Base-by-base conservation (phyloP, 805 yeast genomes). In the Candida arabinofermentans region DNA sequence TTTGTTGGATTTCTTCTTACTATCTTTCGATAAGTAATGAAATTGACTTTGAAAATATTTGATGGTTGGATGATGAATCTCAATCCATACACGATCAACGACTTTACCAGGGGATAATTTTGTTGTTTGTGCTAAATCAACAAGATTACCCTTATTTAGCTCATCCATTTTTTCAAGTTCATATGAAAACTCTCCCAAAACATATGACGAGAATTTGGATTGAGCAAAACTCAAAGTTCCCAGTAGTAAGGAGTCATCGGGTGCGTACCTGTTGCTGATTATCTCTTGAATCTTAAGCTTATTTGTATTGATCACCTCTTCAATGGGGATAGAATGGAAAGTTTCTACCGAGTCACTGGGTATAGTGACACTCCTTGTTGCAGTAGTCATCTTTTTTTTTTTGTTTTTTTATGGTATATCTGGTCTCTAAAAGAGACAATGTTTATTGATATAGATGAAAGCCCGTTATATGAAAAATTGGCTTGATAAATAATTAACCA, bases 21-120 rank as follows among this genome's bases (percentile, higher is more conserved):
- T 18, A 10, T 39, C 39, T 27, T 53, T 55, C 17, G 50, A 39
- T 4, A 57, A 23, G 9, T 43, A 38, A 18, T 50, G 47, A 40
- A 65, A 59, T 53, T 63, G 67, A 9, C 58, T 51, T 53, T 75
- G 79, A 51, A 72, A 81, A 55, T 71, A 71, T 49, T 79, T 81
- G 46, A 82, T 70, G 2, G 78, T 72, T 2, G 87, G 87, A 51
- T 79, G 78, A 49, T 79, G 83, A 47, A 83, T 70, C 5, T 77
- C 76, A 24, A 67, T 56, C 89, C 89, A 83, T 17, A 79, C 58
- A 4, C 58, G 50, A 39, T 78, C 83, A 16, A 83, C 66, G 6
- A 74, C 58, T 2, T 57, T 54, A 31, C 51, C 59, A 6, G 59
- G 47, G 5, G 54, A 40, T 6, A 29, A 19, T 23, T 34, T 41